Percentiles rank a stretch among this genome's conserved stretches.
Evolutionary conservation across 2,329 filamentous ascomycete genomes (phyloP).

Genomic region (Chalaropsis ovoidea): DNA sequence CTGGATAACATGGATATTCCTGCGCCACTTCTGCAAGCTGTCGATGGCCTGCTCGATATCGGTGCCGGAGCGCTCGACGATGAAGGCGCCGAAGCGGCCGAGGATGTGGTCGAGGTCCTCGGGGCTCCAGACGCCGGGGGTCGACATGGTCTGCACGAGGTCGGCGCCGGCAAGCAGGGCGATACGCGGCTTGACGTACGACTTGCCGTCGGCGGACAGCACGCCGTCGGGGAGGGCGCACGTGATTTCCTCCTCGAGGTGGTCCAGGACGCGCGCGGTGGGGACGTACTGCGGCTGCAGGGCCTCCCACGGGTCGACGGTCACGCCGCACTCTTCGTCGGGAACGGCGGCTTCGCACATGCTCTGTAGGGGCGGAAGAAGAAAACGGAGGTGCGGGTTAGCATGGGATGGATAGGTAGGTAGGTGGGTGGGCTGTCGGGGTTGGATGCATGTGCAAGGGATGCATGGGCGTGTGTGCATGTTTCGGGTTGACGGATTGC

Average conservation of each 20-base stretch:
- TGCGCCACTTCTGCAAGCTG: constrained; percentile 69
- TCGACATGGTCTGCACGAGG: constrained; percentile 63
- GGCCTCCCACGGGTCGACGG: constrained; percentile 84
- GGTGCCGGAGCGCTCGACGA: constrained; percentile 78
- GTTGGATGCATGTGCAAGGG: constrained; percentile 15
- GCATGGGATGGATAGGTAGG: background rate
- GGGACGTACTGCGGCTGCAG: constrained; percentile 72
- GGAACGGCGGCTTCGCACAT: constrained; percentile 81
- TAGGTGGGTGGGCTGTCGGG: background rate
- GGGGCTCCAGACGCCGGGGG: constrained; percentile 67
- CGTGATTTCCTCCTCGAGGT: constrained; percentile 87
- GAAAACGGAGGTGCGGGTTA: background rate
- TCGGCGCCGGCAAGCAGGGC: constrained; percentile 73
- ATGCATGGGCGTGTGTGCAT: constrained; percentile 1
- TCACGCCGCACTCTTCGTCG: constrained; percentile 61
- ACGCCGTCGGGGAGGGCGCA: constrained; percentile 62
- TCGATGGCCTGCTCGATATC: constrained; percentile 80
- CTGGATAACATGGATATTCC: constrained; percentile 79
- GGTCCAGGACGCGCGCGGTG: constrained; percentile 80
- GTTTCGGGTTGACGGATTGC: constrained; percentile 1
- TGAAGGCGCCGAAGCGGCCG: constrained; percentile 70
- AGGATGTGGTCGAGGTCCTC: constrained; percentile 83
- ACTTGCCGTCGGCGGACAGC: constrained; percentile 54
- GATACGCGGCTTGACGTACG: constrained; percentile 55
- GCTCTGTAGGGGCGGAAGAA: constrained; percentile 30